Evolutionary conservation across 139 green algal genomes (phyloP).

Genomic region (Yamagishiella unicocca): DNA sequence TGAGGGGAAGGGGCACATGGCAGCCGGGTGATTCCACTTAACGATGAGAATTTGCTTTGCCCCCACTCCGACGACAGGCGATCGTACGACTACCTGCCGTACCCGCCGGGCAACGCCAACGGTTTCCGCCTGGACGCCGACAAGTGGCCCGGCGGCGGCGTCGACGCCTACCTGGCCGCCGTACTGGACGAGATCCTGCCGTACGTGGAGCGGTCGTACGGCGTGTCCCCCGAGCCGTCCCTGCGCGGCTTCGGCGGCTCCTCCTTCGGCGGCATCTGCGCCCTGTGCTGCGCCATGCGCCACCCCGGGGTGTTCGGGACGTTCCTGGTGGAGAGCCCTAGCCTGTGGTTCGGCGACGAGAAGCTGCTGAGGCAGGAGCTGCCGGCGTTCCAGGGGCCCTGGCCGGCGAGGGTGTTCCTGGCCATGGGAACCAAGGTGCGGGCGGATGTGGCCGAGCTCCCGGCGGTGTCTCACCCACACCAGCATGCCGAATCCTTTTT

Average conservation of each 20-base stretch:
- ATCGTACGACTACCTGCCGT: slow-evolving; percentile 67
- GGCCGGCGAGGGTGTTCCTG: slow-evolving; percentile 59
- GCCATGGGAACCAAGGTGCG: slow-evolving; percentile 54
- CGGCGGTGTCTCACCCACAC: not conserved
- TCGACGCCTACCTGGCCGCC: slow-evolving; percentile 49
- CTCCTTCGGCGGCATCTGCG: slow-evolving; percentile 71
- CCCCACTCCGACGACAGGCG: not conserved
- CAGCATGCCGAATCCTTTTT: not conserved
- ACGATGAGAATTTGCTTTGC: not conserved
- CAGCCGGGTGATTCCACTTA: not conserved
- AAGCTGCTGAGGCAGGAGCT: slow-evolving; percentile 48
- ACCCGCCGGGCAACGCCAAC: slow-evolving; percentile 61
- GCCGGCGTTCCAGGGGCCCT: slow-evolving; percentile 35
- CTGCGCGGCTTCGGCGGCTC: slow-evolving; percentile 62
- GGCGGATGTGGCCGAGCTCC: not conserved
- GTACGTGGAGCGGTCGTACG: slow-evolving; percentile 50
- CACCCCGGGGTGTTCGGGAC: slow-evolving; percentile 54
- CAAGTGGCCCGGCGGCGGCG: slow-evolving; percentile 62
- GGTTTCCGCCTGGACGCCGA: slow-evolving; percentile 56
- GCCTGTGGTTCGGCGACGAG: slow-evolving; percentile 63
- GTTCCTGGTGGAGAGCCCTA: slow-evolving; percentile 65
- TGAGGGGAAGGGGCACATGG: not conserved
- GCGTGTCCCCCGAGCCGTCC: slow-evolving; percentile 6
- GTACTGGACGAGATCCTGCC: slow-evolving; percentile 54
- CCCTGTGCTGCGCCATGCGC: slow-evolving; percentile 42